Base-by-base conservation (phyloP, 2,329 filamentous ascomycete species). In the Claviceps pazoutovae region DNA sequence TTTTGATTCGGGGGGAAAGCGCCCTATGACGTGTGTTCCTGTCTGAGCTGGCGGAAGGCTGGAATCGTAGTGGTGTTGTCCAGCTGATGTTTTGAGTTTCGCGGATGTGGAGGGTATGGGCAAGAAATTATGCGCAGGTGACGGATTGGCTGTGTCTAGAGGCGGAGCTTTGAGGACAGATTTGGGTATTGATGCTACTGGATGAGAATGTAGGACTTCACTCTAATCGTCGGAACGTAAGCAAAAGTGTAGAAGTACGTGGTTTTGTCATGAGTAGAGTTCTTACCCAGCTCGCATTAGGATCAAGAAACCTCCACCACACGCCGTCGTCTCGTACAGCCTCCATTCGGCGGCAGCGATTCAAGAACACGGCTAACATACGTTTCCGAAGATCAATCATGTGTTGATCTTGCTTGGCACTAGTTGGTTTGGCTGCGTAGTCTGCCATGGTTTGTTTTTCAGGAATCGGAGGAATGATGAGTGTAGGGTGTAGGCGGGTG, bases 371-470 rank as follows among this genome's bases (percentile, higher is more conserved):
- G 4, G 86, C 86, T 51, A 98, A 68, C 93, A 98, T 98, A 61
- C 93, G 86, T 73, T 97, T 97, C 54, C 93, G 81, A 57, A 97
- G 73, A 64, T 98, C 93, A 57, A 98, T 98, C 46, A 97, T 98
- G 55, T 91, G 87, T 53, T 89, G 84, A 65, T 98, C 94, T 68
- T 98, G 91, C 67, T 96, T 98, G 17, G 94, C 94, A 62, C 91
- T 96, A 39, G 93, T 98, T 1, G 94, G 93, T 61, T 95, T 97
- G 30, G 94, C 90, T 16, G 93, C 93, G 64, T 98, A 98, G 67
- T 98, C 93, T 55, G 91, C 91, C 85, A 98, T 95, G 46, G 89
- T 93, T 68, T 98, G 93, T 69, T 98, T 98, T 71, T 98, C 94
- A 21, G 93, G 93, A 61, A 98, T 98, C 3, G 93, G 93, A 7